A percentile compares a stretch with the other conserved stretches of the same genome.
phyloP scores from a whole-genome alignment of 2,329 filamentous ascomycete genomes.

The Exophiala alcalophila region DNA sequence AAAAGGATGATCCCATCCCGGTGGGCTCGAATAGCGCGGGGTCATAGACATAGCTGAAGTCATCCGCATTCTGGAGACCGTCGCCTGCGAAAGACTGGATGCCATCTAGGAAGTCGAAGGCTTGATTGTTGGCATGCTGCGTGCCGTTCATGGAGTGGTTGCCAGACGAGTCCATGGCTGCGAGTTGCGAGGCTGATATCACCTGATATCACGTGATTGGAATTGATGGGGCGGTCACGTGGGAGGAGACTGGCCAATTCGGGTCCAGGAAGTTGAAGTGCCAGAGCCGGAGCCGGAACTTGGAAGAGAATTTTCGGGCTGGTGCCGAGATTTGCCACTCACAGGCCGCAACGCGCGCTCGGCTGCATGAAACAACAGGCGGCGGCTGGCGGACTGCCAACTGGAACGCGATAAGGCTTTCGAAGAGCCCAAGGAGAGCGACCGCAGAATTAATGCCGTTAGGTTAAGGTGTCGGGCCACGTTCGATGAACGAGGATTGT shows the following conservation, averaged over 20 bases:
- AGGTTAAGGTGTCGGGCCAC: slow-evolving; percentile 5
- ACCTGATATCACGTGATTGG: not conserved
- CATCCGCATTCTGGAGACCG: slow-evolving; percentile 21
- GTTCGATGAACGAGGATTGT: slow-evolving; percentile 5
- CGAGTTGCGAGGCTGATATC: not conserved
- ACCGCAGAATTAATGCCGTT: slow-evolving; percentile 19
- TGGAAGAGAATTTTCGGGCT: slow-evolving; percentile 14
- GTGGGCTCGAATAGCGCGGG: slow-evolving; percentile 28
- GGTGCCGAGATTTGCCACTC: slow-evolving; percentile 27
- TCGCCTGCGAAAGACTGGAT: slow-evolving; percentile 19
- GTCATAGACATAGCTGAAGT: slow-evolving; percentile 26
- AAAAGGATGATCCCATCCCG: slow-evolving; percentile 18
- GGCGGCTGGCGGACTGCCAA: slow-evolving; percentile 8
- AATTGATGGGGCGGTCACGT: slow-evolving; percentile 6
- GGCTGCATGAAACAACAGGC: slow-evolving; percentile 18
- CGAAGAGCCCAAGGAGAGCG: slow-evolving; percentile 8
- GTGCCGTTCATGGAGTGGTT: slow-evolving; percentile 19
- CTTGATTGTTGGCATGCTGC: slow-evolving; percentile 16
- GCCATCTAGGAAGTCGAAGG: slow-evolving; percentile 23
- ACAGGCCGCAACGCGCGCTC: slow-evolving; percentile 23
- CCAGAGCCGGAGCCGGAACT: slow-evolving; percentile 3
- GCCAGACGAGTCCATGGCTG: slow-evolving; percentile 22
- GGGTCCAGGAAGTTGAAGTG: not conserved
- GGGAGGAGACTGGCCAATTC: slow-evolving; percentile 1
- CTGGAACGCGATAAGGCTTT: slow-evolving; percentile 8